phyloP scores from a whole-genome alignment of 208 protist species.

The Leishmania tropica region DNA sequence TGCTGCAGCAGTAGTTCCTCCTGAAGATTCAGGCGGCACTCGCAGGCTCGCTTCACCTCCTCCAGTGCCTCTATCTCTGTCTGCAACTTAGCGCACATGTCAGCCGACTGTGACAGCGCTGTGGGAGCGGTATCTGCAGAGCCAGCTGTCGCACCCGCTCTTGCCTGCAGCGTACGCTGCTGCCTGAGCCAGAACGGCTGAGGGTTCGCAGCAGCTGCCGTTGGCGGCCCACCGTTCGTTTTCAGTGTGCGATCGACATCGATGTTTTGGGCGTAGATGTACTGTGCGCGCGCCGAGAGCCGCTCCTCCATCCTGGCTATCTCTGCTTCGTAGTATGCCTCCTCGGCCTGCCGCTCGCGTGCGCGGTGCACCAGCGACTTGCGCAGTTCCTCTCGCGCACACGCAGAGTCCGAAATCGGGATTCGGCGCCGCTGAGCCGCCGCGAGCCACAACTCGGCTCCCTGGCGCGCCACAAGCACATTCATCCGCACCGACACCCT shows the following conservation, averaged over 20 bases:
- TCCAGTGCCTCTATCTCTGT: constrained; percentile 28
- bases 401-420: background rate
- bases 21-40: constrained; percentile 32
- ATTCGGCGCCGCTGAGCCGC: constrained; percentile 26
- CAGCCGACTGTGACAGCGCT: background rate
- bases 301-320: constrained; percentile 36
- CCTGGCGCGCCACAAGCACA: constrained; percentile 29
- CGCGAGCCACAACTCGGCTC: constrained; percentile 20
- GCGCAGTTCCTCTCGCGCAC: constrained; percentile 19
- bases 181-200: constrained; percentile 21
- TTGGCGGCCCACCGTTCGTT: constrained; percentile 9
- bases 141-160: background rate
- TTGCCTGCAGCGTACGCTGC: background rate
- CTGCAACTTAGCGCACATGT: constrained; percentile 20
- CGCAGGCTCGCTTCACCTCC: constrained; percentile 22
- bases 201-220: background rate
- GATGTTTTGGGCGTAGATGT: constrained; percentile 39
- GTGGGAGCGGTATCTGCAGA: background rate
- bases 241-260: constrained; percentile 39
- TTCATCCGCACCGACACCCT: constrained; percentile 31
- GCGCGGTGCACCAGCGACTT: constrained; percentile 12
- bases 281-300: constrained; percentile 32
- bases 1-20: constrained; percentile 22
- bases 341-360: constrained; percentile 26
- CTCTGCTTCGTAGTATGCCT: constrained; percentile 32